Conservation (phyloP, 176 grass and related monocot species). For the Paspalum vaginatum region DNA sequence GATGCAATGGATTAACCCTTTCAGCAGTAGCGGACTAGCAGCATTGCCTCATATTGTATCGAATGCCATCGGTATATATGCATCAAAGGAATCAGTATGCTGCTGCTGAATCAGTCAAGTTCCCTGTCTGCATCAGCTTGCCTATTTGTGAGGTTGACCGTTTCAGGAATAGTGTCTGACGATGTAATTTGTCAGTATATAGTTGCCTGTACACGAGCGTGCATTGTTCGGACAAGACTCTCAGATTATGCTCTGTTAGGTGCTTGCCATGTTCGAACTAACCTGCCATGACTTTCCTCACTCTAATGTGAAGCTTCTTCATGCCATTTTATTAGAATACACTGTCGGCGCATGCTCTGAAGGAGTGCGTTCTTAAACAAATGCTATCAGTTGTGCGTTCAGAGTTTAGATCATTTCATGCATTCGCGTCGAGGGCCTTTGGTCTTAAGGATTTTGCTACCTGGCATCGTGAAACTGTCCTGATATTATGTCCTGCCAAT, state of each 20-base stretch:
- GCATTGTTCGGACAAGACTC: not conserved
- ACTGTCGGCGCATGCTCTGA: not conserved
- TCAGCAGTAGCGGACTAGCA: not conserved
- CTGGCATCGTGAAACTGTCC: constrained; percentile 6
- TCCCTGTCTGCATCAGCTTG: not conserved
- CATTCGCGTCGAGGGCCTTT: not conserved
- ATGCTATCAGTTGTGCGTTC: not conserved
- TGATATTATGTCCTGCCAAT: not conserved
- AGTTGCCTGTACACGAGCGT: not conserved
- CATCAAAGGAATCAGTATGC: not conserved
- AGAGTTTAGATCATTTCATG: not conserved
- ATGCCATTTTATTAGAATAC: not conserved
- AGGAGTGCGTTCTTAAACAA: not conserved
- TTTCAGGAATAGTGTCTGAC: not conserved
- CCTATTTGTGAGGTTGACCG: not conserved
- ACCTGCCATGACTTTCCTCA: not conserved
- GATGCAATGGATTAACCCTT: not conserved
- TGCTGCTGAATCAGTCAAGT: not conserved
- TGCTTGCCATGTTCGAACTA: not conserved
- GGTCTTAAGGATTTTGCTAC: constrained; percentile 2
- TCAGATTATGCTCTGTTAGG: not conserved
- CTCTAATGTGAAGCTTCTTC: not conserved
- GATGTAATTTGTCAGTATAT: not conserved
- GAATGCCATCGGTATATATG: not conserved
- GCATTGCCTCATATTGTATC: not conserved